These are phyloP conservation scores for Pleurotus pulmonarius DNA, from an alignment of 768 basidiomycete genomes.

Conservation along the genomic window DNA sequence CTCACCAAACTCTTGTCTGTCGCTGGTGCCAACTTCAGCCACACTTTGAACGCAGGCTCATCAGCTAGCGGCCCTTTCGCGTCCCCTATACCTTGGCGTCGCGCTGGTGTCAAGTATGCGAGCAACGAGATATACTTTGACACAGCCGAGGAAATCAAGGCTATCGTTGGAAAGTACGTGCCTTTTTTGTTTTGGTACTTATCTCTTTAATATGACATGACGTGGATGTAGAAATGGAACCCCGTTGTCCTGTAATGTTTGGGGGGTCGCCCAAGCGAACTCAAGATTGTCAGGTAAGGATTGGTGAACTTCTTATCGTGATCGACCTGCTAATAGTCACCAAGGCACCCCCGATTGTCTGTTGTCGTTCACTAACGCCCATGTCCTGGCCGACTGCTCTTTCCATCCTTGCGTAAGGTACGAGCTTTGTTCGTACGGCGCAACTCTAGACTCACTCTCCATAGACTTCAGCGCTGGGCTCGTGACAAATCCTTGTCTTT, in stretches of 20 bases:
- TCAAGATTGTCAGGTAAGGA: conserved; percentile 69
- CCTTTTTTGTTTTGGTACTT: neutral
- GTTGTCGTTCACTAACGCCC: conserved; percentile 72
- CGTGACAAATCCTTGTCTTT: conserved; percentile 81
- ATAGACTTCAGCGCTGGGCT: conserved; percentile 75
- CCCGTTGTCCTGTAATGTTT: conserved; percentile 61
- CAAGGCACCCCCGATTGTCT: conserved; percentile 87
- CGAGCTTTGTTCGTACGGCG: conserved; percentile 16
- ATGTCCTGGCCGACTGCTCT: conserved; percentile 69
- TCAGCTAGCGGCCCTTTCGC: conserved; percentile 59
- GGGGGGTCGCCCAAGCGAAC: conserved; percentile 77
- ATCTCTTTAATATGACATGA: neutral
- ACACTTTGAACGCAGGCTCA: conserved; percentile 42
- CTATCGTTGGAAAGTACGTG: conserved; percentile 71
- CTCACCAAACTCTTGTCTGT: conserved; percentile 65
- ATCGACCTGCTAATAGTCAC: conserved; percentile 8
- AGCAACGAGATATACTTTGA: conserved; percentile 95
- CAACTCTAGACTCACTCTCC: conserved; percentile 8
- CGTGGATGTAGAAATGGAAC: conserved; percentile 55
- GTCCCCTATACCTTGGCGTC: conserved; percentile 92
- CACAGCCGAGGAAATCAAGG: conserved; percentile 76
- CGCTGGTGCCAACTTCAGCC: conserved; percentile 46
- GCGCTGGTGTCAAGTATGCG: conserved; percentile 75
- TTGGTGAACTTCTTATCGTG: neutral
- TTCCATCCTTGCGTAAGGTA: conserved; percentile 95